These are phyloP conservation scores for Tolypocladium endophyticum DNA, from an alignment of 2,329 filamentous ascomycete genomes.

Conservation along the genomic window DNA sequence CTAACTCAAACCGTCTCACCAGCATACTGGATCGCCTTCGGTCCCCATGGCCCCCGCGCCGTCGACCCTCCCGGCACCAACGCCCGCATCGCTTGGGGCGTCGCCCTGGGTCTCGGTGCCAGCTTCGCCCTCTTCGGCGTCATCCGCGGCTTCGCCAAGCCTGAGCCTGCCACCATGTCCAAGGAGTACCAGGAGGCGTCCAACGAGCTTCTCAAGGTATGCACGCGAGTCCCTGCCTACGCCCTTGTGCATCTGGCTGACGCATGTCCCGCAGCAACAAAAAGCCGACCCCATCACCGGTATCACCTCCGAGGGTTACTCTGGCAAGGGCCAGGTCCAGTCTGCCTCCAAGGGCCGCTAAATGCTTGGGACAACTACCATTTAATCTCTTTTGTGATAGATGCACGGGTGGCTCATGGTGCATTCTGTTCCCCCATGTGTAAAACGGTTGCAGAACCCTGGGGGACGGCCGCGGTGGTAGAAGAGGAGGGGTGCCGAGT, in stretches of 20 bases:
- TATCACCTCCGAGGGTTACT: slow-evolving; percentile 68
- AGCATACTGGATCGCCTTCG: slow-evolving; percentile 99
- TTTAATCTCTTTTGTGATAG: slow-evolving; percentile 23
- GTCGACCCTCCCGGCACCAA: slow-evolving; percentile 73
- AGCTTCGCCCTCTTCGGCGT: slow-evolving; percentile 61
- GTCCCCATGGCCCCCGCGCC: slow-evolving; percentile 87
- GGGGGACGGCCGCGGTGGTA: slow-evolving; percentile 8
- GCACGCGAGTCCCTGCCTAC: not conserved
- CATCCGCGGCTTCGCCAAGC: slow-evolving; percentile 62
- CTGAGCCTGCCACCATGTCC: slow-evolving; percentile 76
- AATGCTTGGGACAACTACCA: slow-evolving; percentile 14
- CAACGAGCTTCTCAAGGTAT: slow-evolving; percentile 88
- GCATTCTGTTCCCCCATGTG: slow-evolving; percentile 19
- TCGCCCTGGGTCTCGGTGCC: slow-evolving; percentile 53
- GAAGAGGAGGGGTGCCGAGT: slow-evolving; percentile 17
- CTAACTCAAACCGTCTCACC: slow-evolving; percentile 30
- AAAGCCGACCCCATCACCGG: slow-evolving; percentile 80
- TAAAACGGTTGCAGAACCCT: slow-evolving; percentile 21
- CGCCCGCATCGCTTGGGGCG: slow-evolving; percentile 67
- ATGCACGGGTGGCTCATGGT: slow-evolving; percentile 19
- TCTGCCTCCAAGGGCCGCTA: slow-evolving; percentile 45
- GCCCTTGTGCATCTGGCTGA: not conserved
- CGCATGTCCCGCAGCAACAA: slow-evolving; percentile 50
- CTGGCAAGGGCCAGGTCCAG: slow-evolving; percentile 70
- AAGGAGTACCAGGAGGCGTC: slow-evolving; percentile 93